Base-by-base conservation (phyloP, 106 monocot genomes). In the Phalaenopsis aphrodite region DNA sequence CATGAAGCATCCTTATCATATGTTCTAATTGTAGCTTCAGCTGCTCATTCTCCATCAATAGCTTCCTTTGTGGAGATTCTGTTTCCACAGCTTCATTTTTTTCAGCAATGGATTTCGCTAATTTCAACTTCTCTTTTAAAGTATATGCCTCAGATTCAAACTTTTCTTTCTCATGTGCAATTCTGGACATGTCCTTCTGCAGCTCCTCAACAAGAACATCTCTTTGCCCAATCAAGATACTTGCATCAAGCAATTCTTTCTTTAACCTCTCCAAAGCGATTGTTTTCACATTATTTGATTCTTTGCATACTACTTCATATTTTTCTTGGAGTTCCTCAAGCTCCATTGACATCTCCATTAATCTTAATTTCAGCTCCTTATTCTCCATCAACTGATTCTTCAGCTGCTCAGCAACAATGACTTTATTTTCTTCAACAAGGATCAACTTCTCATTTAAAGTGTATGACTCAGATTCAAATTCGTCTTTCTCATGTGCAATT, bases 361-460 rank as follows among this genome's bases (percentile, higher is more conserved):
- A 30, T 49, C 5, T n/a, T 49, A 47, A 49, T 30, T 76, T 49
- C 8, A 76, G 30, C 49, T 76, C 49, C 49, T 47, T 24, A 30
- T 76, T 76, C 76, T 76, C 76, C 24, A 76, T 11, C 2, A 30
- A 30, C 19, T 49, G 49, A 11, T 76, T 76, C 21, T 76, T 94
- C 92, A 92, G 89, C 5, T 47, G 84, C 86, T 92, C 98, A 7
- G 78, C 85, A 77, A 91, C 90, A 83, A 94, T 83, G 81, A 91
- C 92, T 84, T 98, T 89, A 77, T 94, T 86, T 87, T 94, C 92
- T 86, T 91, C 89, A 56, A 91, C 92, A 83, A 91, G 75, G 37
- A 88, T 90, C 78, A 94, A 78, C 72, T 89, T 80, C 80, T 88
- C 87, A 81, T 87, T 88, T 78, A 95, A 82, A 61, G 65, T 55